These are phyloP conservation scores for Ustilago trichophora DNA, from an alignment of 1,284 basidiomycete species.

Conservation along the genomic window DNA sequence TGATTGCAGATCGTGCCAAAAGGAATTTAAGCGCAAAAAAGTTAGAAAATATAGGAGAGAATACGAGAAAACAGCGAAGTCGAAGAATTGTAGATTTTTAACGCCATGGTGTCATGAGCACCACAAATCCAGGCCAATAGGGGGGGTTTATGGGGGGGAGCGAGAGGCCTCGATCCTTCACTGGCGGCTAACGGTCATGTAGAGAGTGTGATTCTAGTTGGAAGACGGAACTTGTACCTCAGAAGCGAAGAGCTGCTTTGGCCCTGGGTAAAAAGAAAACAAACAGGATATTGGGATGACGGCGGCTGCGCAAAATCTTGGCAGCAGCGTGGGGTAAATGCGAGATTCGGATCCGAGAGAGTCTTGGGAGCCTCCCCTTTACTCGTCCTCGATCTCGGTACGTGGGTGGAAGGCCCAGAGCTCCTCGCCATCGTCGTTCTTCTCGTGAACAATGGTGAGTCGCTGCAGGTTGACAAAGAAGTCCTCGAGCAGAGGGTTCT, in stretches of 20 bases:
- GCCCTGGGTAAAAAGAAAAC: conserved; percentile 10
- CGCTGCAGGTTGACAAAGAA: conserved; percentile 70
- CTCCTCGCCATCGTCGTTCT: conserved; percentile 61
- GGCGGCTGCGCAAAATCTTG: conserved; percentile 6
- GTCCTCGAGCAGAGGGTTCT: conserved; percentile 70
- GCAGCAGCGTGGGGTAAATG: conserved; percentile 7
- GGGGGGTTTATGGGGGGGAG: too few species aligned
- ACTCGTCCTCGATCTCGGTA: conserved; percentile 65
- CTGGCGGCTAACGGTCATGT: conserved; percentile 12
- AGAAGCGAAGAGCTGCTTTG: conserved; percentile 5
- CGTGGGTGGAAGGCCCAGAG: conserved; percentile 65
- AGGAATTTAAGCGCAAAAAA: background rate
- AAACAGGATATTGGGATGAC: too few species aligned
- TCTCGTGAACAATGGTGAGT: conserved; percentile 71
- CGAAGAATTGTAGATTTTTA: conserved; percentile 4
- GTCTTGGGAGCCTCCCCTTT: conserved; percentile 16
- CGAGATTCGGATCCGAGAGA: background rate
- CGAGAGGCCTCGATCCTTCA: conserved; percentile 1
- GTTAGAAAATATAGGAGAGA: too few species aligned
- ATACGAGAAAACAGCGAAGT: conserved; percentile 9
- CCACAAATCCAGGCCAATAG: too few species aligned
- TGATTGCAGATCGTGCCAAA: conserved; percentile 16
- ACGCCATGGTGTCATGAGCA: conserved; percentile 1
- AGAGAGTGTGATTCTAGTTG: conserved; percentile 47
- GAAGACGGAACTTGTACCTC: conserved; percentile 20